phyloP scores from a whole-genome alignment of 2,329 filamentous ascomycete species.

The Parasarocladium wereldwijsianum region DNA sequence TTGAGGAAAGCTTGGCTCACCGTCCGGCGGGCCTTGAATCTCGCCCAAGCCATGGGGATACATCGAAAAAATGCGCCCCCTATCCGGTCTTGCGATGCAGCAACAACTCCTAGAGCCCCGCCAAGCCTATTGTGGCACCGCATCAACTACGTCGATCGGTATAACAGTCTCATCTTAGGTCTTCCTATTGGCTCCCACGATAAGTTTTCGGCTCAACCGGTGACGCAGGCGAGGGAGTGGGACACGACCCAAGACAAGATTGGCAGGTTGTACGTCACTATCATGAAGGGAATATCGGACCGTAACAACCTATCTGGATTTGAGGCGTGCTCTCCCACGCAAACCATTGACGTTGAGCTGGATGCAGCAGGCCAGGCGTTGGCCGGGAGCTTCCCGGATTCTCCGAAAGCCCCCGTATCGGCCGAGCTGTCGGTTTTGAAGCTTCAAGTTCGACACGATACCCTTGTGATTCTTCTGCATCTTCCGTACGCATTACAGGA shows the following conservation, averaged over 20 bases:
- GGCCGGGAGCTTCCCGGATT: constrained; percentile 31
- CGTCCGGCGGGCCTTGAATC: constrained; percentile 30
- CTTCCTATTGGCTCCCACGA: constrained; percentile 28
- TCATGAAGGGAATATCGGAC: constrained; percentile 29
- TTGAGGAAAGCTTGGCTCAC: constrained; percentile 38
- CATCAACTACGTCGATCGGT: constrained; percentile 33
- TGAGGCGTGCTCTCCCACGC: constrained; percentile 23
- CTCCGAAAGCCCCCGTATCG: constrained; percentile 7
- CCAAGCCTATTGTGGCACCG: constrained; percentile 28
- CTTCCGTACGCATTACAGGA: too few relatives aligned
- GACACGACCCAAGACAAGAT: constrained; percentile 26
- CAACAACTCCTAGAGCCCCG: constrained; percentile 15
- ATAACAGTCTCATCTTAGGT: constrained; percentile 34
- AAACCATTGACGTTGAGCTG: constrained; percentile 32
- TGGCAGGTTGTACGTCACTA: constrained; percentile 26
- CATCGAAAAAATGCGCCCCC: constrained; percentile 20
- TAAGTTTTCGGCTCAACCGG: constrained; percentile 19
- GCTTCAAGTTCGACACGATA: constrained; percentile 34
- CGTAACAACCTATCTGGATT: constrained; percentile 23
- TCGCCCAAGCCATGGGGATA: constrained; percentile 36
- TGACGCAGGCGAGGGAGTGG: constrained; percentile 11
- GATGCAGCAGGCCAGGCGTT: constrained; percentile 25
- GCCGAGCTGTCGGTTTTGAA: constrained; percentile 19
- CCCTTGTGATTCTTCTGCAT: constrained; percentile 36
- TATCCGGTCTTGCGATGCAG: constrained; percentile 22